Percentiles rank a stretch among this genome's conserved stretches.
phyloP scores from a whole-genome alignment of 352 stramenopile genomes.

The Phytophthora brassicae region DNA sequence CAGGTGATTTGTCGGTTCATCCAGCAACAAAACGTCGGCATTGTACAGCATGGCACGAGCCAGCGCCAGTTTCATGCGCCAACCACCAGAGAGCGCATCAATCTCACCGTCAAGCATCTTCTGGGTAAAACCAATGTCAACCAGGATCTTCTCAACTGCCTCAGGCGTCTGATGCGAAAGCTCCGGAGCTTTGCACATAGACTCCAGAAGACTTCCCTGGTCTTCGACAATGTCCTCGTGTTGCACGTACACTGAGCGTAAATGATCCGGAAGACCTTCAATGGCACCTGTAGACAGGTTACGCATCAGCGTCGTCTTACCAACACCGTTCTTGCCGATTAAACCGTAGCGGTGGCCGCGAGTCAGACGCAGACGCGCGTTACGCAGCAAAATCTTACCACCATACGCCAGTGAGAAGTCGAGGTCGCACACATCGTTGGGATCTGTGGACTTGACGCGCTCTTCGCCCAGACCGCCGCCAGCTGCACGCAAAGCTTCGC shows the following conservation, averaged over 20 bases:
- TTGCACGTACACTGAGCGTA: slow-evolving; percentile 97
- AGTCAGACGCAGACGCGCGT: slow-evolving; percentile 94
- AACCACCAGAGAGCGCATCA: slow-evolving; percentile 93
- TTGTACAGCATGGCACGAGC: slow-evolving; percentile 94
- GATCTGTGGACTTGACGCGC: slow-evolving; percentile 55
- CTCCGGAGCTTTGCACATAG: slow-evolving; percentile 67
- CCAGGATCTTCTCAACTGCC: slow-evolving; percentile 78
- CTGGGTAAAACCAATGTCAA: slow-evolving; percentile 93
- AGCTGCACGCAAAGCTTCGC: slow-evolving; percentile 50
- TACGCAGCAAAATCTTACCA: slow-evolving; percentile 96
- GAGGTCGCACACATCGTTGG: slow-evolving; percentile 71
- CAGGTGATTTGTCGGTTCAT: slow-evolving; percentile 95
- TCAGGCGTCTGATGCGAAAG: slow-evolving; percentile 74
- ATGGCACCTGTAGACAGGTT: slow-evolving; percentile 90
- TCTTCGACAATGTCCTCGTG: slow-evolving; percentile 95
- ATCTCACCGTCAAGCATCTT: slow-evolving; percentile 93
- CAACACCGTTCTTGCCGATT: slow-evolving; percentile 96
- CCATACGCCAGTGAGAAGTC: slow-evolving; percentile 79
- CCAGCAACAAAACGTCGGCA: slow-evolving; percentile 94
- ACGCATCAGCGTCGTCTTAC: slow-evolving; percentile 95
- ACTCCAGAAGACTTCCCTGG: slow-evolving; percentile 69
- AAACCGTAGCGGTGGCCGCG: slow-evolving; percentile 95
- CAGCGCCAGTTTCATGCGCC: slow-evolving; percentile 97
- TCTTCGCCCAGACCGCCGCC: slow-evolving; percentile 56
- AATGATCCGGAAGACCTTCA: slow-evolving; percentile 88